Evolutionary conservation across 495 filamentous ascomycete genomes (phyloP).

Genomic region (Podospora pseudoanserina): DNA sequence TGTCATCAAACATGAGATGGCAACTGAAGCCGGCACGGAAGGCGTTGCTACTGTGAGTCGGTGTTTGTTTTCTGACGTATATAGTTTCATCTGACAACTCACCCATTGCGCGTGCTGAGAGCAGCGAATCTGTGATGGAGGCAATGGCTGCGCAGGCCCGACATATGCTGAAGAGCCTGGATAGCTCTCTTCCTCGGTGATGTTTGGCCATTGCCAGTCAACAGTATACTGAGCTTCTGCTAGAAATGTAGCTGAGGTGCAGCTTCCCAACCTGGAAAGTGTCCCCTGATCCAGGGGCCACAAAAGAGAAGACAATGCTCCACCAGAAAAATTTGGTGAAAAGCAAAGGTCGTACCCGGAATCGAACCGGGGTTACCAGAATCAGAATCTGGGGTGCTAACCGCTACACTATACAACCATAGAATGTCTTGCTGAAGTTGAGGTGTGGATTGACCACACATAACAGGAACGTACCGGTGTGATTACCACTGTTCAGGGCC

Average conservation of each 20-base stretch:
- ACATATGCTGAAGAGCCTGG: neutral
- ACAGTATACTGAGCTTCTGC: no score
- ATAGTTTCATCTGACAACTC: neutral
- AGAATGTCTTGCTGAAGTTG: neutral
- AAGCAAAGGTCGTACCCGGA: constrained; percentile 24
- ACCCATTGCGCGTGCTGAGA: constrained; percentile 25
- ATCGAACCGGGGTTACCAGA: constrained; percentile 24
- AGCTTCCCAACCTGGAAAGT: no score
- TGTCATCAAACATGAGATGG: constrained; percentile 29
- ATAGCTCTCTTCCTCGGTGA: neutral
- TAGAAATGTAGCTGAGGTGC: no score
- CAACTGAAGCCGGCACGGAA: constrained; percentile 28
- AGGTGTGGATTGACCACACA: neutral
- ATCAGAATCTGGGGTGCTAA: constrained; percentile 7
- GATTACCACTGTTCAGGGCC: no score
- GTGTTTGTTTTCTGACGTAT: neutral
- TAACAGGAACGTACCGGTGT: no score
- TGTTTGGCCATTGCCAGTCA: no score
- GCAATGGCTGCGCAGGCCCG: constrained; percentile 27
- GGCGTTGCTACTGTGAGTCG: constrained; percentile 17
- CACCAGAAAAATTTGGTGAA: constrained; percentile 5
- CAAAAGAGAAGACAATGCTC: constrained; percentile 9
- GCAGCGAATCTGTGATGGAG: constrained; percentile 18
- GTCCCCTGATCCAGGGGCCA: constrained; percentile 15
- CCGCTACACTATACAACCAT: constrained; percentile 7